Evolutionary conservation across 257 asterid species (phyloP), one percentile per base, ranked within the genome.

Genomic region (Gentiana straminea): DNA sequence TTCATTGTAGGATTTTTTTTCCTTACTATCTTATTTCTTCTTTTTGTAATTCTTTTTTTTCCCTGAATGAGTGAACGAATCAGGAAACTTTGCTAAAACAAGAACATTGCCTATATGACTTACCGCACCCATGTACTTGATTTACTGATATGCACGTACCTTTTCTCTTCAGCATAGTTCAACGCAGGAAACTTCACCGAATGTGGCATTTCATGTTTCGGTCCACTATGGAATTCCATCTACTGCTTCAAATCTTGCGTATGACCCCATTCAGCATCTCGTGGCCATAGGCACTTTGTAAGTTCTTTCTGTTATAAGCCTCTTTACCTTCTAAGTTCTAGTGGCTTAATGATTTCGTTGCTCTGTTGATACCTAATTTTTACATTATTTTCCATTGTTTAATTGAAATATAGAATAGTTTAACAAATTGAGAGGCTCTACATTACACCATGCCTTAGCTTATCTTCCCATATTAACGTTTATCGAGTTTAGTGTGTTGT

Each of bases 161-260:
- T 13, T 57, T 62, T 54, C 49, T 64, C 48, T 59, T 13, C 71
- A 71, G 89, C 63, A 55, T 55, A 64, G 63, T 63, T 71, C 45
- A 51, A 13, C 62, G 33, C 70, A 59, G 49, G 70, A 72, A 70
- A 74, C 65, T 75, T 73, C 68, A 73, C 57, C 72, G 41, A 77
- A 73, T 13, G 64, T 81, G 72, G 74, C 75, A 51, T 92, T 96
- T 4, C 65, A 70, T 54, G 78, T 88, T 66, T 57, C 73, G 60
- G 84, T 78, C 58, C 99, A 92, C 74, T 88, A 88, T 76, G 99
- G 99, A 62, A 83, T 92, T 62, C 97, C 99, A 59, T 78, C 91
- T 34, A 81, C 95, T 64, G 95, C 95, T 24, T 92, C 99, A 1
- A 63, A 76, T 69, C 74, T 92, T 55, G 86, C 94, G 63, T 92